Evolutionary conservation across 2,329 filamentous ascomycete genomes (phyloP).

Genomic region (Colletotrichum spinosum): DNA sequence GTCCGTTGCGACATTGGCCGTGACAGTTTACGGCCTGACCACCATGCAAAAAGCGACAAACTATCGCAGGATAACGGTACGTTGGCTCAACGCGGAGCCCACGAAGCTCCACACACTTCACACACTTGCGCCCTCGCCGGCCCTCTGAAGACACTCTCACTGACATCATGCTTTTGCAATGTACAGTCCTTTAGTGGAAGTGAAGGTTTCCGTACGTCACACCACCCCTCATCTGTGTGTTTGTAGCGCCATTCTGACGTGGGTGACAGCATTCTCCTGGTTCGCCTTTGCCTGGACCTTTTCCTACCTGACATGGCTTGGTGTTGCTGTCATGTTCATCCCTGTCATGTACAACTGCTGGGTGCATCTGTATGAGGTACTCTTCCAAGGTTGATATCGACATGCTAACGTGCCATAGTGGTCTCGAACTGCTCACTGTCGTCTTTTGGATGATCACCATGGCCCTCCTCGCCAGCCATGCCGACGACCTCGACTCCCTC

Average conservation of each 20-base stretch:
- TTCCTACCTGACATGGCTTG: slow-evolving; percentile 38
- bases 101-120: background rate
- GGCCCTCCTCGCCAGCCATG: slow-evolving; percentile 36
- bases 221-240: background rate
- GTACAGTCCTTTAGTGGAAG: slow-evolving; percentile 36
- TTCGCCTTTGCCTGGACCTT: slow-evolving; percentile 39
- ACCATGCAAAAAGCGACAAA: slow-evolving; percentile 37
- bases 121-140: background rate
- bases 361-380: slow-evolving; percentile 36
- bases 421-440: slow-evolving; percentile 36
- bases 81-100: background rate
- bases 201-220: slow-evolving; percentile 39
- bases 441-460: slow-evolving; percentile 39
- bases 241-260: slow-evolving; percentile 13
- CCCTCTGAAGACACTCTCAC: background rate
- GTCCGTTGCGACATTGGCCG: slow-evolving; percentile 34
- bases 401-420: slow-evolving; percentile 18
- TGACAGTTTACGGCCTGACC: slow-evolving; percentile 37
- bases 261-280: slow-evolving; percentile 35
- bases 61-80: slow-evolving; percentile 39
- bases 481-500: slow-evolving; percentile 38
- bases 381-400: background rate
- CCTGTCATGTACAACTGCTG: slow-evolving; percentile 40
- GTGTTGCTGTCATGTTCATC: slow-evolving; percentile 34
- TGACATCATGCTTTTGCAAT: slow-evolving; percentile 14